Evolutionary conservation across 2,329 filamentous ascomycete species (phyloP).

Genomic region (Aphanocladium album): DNA sequence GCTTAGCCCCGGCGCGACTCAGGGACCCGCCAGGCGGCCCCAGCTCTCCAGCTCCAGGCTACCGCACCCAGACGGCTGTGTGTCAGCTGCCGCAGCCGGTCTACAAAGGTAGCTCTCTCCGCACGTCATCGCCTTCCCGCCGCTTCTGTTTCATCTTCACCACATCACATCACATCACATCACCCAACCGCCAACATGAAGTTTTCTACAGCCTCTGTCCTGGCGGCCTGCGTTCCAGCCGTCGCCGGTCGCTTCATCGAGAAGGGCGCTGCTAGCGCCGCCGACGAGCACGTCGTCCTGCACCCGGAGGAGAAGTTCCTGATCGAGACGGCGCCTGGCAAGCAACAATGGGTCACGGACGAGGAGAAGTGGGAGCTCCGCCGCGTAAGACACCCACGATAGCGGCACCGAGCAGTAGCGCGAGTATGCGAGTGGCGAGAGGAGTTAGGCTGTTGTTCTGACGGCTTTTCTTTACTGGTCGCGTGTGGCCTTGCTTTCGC

Average conservation of each 20-base stretch:
- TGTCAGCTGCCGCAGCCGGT: not conserved
- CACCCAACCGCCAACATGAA: slow-evolving; percentile 38
- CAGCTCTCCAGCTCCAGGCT: too few relatives aligned
- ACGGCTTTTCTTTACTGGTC: not conserved
- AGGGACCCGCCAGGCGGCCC: too few relatives aligned
- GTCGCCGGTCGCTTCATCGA: slow-evolving; percentile 54
- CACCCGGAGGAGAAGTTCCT: slow-evolving; percentile 49
- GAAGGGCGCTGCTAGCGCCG: slow-evolving; percentile 23
- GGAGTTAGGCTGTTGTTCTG: too few relatives aligned
- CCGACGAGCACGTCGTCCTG: slow-evolving; percentile 43
- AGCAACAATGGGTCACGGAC: slow-evolving; percentile 84
- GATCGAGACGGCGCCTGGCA: slow-evolving; percentile 78
- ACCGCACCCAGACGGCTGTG: not conserved
- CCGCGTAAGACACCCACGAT: slow-evolving; percentile 51
- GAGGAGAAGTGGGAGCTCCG: slow-evolving; percentile 92
- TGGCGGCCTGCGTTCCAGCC: slow-evolving; percentile 51
- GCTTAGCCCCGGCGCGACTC: too few relatives aligned
- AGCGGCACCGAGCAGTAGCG: too few relatives aligned
- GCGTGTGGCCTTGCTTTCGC: too few relatives aligned
- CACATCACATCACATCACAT: not conserved
- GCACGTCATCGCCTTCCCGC: not conserved
- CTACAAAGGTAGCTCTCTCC: not conserved
- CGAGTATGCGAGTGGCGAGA: too few relatives aligned
- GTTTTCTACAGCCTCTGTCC: slow-evolving; percentile 45
- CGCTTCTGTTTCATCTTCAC: not conserved